Base-by-base conservation (phyloP, 2,329 filamentous ascomycete genomes). In the Apiospora marii region DNA sequence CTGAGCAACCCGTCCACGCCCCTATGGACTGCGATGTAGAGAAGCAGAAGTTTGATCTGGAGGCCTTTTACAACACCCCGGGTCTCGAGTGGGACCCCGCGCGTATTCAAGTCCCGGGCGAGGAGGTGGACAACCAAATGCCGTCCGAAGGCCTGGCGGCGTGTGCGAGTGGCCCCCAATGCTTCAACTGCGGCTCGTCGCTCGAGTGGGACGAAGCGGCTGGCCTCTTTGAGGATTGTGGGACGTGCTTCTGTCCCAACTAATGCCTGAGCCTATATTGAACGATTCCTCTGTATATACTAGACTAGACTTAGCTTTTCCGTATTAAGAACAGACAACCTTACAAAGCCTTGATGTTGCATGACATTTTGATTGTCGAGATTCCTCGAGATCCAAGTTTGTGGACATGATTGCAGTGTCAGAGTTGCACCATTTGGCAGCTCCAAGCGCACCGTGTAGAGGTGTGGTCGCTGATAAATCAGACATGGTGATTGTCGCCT, bases 1-100 rank as follows among this genome's bases (percentile, higher is more conserved):
- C 16, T 19, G 27, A 3, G 14, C 53, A 34, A 8, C 14, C 5
- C 14, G 1, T 16, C 16, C 14, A 34, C 6, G 6, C 2, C 4
- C 14, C 30, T 16, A 44, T 13, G 27, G 53, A 34, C 27, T 13
- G 3, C 12, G 10, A 14, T 22, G 24, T 16, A 4, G 27, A 34
- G 2, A 27, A 61, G 6, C 6, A 37, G 10, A 19, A 14, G 14
- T 34, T 22, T 61, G 53, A 34, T 8, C 27, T 61, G 5, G 27
- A 34, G 8, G 53, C 22, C 14, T 34, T 61, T 34, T 61, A 61
- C 53, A 19, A 61, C 3, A 34, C 16, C 5, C 27, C 53, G 16
- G 53, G 53, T 34, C 53, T 61, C 27, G 53, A 61, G 53, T 61
- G 53, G 53, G 16, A 61, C 13, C 27, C 53, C 6, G 53, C 34